Evolutionary conservation across 345 rosid species (phyloP).

Genomic region (Eucalyptus cladocalyx): DNA sequence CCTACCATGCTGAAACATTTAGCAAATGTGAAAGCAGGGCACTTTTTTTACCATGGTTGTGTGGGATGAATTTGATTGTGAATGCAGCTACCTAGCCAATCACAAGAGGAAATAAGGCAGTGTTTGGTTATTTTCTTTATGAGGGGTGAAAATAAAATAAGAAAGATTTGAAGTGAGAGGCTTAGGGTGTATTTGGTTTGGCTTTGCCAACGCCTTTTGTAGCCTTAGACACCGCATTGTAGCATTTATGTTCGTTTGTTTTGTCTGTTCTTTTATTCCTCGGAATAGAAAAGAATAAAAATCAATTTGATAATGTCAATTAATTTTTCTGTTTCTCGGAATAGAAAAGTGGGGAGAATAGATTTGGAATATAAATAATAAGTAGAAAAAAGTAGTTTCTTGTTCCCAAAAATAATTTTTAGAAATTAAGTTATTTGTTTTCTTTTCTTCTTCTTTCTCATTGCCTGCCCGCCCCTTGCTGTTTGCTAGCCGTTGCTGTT

Average conservation of each 20-base stretch:
- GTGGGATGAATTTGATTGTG: neutral
- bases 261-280: no score
- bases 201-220: no score
- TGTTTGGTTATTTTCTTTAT: neutral
- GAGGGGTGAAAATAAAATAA: neutral
- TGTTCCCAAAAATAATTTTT: no score
- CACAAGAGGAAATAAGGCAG: neutral
- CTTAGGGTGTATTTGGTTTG: no score
- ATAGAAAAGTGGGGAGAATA: no score
- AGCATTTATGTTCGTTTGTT: no score
- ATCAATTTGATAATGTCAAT: no score
- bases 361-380: rapidly evolving
- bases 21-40: neutral
- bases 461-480: rapidly evolving
- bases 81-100: neutral
- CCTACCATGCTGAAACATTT: neutral
- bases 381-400: no score
- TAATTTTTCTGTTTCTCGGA: rapidly evolving
- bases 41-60: neutral
- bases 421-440: no score
- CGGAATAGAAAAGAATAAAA: no score
- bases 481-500: rapidly evolving
- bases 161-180: neutral
- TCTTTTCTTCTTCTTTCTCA: no score
- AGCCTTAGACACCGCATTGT: no score